Evolutionary conservation across 2,329 filamentous ascomycete species (phyloP).

Genomic region (Aspergillus clavatus): DNA sequence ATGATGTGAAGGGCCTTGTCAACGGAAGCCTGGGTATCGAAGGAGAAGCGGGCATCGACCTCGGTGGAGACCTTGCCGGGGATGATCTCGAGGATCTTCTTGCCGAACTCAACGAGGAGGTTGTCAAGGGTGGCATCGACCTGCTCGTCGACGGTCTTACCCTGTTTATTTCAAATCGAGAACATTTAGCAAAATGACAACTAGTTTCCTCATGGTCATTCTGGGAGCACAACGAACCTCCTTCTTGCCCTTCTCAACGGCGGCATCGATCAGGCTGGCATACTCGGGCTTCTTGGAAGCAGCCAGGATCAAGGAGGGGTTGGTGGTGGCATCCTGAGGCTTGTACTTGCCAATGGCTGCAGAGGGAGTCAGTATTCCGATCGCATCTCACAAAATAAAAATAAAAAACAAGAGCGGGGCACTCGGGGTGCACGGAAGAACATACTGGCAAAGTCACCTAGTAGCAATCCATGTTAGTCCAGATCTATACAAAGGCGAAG

Average conservation of each 20-base stretch:
- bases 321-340: constrained; percentile 99
- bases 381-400: no score
- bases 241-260: constrained; percentile 79
- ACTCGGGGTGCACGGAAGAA: constrained; percentile 27
- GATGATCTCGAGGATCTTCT: constrained; percentile 93
- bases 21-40: constrained; percentile 86
- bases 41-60: constrained; percentile 93
- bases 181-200: no score
- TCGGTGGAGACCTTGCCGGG: constrained; percentile 98
- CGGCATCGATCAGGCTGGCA: constrained; percentile 80
- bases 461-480: constrained; percentile 21
- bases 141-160: constrained; percentile 66
- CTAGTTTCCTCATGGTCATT: not conserved
- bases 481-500: constrained; percentile 24
- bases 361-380: not conserved
- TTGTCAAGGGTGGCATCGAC: constrained; percentile 87
- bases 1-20: constrained; percentile 97
- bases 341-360: constrained; percentile 98
- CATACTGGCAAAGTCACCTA: constrained; percentile 74
- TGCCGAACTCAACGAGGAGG: constrained; percentile 95
- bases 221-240: constrained; percentile 48
- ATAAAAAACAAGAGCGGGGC: constrained; percentile 11
- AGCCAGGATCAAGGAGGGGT: constrained; percentile 96
- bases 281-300: constrained; percentile 98
- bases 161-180: no score